phyloP scores from a whole-genome alignment of 495 filamentous ascomycete species.

The Lasiosphaeria ovina region DNA sequence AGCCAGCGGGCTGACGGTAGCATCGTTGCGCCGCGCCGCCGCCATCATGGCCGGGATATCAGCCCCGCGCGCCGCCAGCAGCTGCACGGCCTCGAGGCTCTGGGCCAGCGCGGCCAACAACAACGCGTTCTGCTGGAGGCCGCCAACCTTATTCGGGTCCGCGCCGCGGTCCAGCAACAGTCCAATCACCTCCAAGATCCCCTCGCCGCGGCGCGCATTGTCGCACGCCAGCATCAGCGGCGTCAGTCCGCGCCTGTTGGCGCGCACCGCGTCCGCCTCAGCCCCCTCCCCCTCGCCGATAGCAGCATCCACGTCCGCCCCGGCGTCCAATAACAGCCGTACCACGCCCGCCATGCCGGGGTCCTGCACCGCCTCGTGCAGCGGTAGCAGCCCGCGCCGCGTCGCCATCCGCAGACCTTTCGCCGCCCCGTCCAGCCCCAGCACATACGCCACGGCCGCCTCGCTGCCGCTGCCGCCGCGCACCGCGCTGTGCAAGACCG shows the following conservation, averaged over 20 bases:
- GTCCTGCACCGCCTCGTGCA: neutral
- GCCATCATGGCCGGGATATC: neutral
- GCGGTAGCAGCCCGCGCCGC: neutral
- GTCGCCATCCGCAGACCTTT: neutral
- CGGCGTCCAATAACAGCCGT: neutral
- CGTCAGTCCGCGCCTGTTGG: conserved; percentile 1
- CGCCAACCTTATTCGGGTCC: conserved; percentile 6
- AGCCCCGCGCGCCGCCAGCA: conserved; percentile 13
- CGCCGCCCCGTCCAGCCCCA: neutral
- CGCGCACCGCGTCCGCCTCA: neutral
- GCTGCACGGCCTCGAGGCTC: conserved; percentile 9
- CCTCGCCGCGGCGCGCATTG: neutral
- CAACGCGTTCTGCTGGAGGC: conserved; percentile 8
- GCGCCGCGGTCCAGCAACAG: conserved; percentile 16
- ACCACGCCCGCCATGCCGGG: neutral
- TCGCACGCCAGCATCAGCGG: conserved; percentile 7
- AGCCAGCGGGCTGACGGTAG: neutral
- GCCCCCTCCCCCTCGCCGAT: neutral
- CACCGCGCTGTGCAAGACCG: conserved; percentile 5
- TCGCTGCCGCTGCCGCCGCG: neutral
- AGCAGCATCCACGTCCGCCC: neutral
- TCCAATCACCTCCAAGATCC: neutral
- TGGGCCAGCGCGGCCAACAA: conserved; percentile 7
- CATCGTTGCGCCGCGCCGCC: neutral
- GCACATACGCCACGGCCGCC: conserved; percentile 5